Percentiles rank a stretch among this genome's conserved stretches.
phyloP scores from a whole-genome alignment of 352 stramenopile genomes.

The Phytophthora pistaciae region DNA sequence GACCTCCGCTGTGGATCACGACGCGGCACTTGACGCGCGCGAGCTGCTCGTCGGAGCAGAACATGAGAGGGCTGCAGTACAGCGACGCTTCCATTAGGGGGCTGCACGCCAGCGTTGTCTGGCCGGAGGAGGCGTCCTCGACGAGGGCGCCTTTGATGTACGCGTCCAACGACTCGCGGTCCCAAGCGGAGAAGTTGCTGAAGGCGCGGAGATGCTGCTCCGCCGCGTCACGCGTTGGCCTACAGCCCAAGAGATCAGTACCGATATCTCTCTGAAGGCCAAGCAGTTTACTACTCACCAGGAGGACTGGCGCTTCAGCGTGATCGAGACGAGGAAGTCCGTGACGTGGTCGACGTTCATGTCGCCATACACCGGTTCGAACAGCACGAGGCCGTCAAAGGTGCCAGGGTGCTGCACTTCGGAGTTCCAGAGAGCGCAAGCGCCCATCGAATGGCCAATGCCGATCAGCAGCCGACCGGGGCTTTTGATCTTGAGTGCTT shows the following conservation, averaged over 20 bases:
- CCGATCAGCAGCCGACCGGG: conserved; percentile 44
- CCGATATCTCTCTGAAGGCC: background rate
- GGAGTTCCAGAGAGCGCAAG: conserved; percentile 43
- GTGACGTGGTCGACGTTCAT: conserved; percentile 18
- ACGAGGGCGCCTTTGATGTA: conserved; percentile 48
- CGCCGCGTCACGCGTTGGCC: conserved; percentile 33
- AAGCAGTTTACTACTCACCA: conserved; percentile 14
- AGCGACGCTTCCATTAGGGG: conserved; percentile 47
- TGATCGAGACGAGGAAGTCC: conserved; percentile 49
- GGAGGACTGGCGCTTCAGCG: conserved; percentile 39
- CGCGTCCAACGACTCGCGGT: conserved; percentile 40
- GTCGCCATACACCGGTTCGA: conserved; percentile 48
- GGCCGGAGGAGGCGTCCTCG: conserved; percentile 17
- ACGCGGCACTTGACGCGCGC: conserved; percentile 24
- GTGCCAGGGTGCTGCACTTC: conserved; percentile 50
- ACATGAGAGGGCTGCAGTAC: conserved; percentile 29
- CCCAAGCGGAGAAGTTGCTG: conserved; percentile 53
- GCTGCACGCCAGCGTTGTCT: conserved; percentile 41
- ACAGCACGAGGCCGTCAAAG: conserved; percentile 57
- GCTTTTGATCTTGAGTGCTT: conserved; percentile 15
- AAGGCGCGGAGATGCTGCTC: conserved; percentile 39
- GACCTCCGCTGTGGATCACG: conserved; percentile 32
- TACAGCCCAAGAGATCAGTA: conserved; percentile 10
- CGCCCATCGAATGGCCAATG: conserved; percentile 62
- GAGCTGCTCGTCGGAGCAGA: conserved; percentile 29